phyloP scores from a whole-genome alignment of 352 stramenopile species.

The Phytophthora pseudosyringae region DNA sequence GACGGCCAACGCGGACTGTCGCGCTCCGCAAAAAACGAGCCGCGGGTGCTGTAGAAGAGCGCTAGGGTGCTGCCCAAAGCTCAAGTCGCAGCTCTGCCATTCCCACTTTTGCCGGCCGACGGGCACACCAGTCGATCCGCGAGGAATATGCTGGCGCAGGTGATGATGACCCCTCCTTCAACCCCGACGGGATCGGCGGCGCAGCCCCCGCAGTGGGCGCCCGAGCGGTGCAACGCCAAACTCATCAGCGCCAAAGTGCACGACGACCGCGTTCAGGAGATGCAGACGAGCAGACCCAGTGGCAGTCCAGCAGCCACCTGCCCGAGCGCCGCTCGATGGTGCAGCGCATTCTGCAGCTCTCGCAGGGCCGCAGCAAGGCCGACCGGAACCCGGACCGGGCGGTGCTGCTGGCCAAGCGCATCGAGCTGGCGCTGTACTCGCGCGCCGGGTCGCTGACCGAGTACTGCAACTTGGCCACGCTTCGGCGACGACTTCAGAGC shows the following conservation, averaged over 20 bases:
- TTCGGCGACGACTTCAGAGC: conserved; percentile 73
- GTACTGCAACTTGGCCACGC: conserved; percentile 72
- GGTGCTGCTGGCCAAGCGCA: conserved; percentile 68
- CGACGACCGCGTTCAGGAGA: conserved; percentile 14
- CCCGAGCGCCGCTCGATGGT: conserved; percentile 73
- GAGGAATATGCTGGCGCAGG: conserved; percentile 24
- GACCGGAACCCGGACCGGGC: conserved; percentile 16
- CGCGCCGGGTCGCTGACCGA: conserved; percentile 67
- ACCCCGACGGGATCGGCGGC: conserved; percentile 30
- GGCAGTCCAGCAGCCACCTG: conserved; percentile 65
- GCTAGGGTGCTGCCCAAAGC: conserved; percentile 3
- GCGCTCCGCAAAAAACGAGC: conserved; percentile 21
- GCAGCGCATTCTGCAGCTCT: conserved; percentile 74
- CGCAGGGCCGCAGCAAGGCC: conserved; percentile 32
- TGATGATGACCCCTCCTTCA: conserved; percentile 31
- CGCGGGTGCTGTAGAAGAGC: conserved; percentile 37
- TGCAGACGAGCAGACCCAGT: conserved; percentile 38
- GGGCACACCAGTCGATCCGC: neutral
- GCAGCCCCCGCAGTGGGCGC: conserved; percentile 38
- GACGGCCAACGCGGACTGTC: neutral
- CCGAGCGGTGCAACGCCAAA: conserved; percentile 36
- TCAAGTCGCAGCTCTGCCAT: conserved; percentile 31
- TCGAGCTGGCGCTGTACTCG: conserved; percentile 79
- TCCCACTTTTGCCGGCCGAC: conserved; percentile 23
- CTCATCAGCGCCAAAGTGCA: conserved; percentile 20